Conservation (phyloP, 2,329 filamentous ascomycete genomes). For the Talaromyces pinophilus region DNA sequence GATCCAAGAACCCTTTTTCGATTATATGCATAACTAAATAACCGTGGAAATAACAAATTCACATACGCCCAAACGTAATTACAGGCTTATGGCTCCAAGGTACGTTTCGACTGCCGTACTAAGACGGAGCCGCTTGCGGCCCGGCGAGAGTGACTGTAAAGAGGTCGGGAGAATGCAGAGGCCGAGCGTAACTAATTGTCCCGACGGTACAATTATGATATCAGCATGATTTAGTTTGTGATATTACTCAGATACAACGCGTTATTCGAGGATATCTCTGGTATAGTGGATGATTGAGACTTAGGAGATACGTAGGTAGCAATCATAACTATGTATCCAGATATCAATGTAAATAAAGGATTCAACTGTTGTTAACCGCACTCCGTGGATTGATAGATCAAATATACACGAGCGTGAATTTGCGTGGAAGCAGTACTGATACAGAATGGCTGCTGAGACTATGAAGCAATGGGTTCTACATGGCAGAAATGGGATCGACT, state of each 20-base stretch:
- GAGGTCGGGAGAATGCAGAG: neutral
- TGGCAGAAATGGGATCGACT: neutral
- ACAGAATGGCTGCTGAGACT: neutral
- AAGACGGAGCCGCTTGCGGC: neutral
- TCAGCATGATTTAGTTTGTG: neutral
- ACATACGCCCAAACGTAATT: neutral
- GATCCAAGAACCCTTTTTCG: neutral
- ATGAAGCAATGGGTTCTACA: neutral
- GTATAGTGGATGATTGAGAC: neutral
- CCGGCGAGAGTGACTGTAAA: neutral
- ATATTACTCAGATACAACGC: neutral
- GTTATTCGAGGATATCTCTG: neutral
- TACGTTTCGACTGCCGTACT: neutral
- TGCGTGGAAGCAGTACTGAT: neutral
- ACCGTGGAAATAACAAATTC: neutral
- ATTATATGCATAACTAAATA: neutral
- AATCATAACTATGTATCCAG: neutral
- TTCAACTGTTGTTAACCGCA: neutral
- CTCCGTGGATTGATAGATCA: neutral
- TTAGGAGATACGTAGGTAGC: neutral
- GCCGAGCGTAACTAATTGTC: neutral
- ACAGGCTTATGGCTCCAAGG: too few species aligned
- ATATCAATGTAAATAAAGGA: neutral
- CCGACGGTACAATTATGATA: neutral
- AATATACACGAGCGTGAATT: neutral